Conservation (phyloP, 2,329 filamentous ascomycete species). For the Diaporthe australafricana region DNA sequence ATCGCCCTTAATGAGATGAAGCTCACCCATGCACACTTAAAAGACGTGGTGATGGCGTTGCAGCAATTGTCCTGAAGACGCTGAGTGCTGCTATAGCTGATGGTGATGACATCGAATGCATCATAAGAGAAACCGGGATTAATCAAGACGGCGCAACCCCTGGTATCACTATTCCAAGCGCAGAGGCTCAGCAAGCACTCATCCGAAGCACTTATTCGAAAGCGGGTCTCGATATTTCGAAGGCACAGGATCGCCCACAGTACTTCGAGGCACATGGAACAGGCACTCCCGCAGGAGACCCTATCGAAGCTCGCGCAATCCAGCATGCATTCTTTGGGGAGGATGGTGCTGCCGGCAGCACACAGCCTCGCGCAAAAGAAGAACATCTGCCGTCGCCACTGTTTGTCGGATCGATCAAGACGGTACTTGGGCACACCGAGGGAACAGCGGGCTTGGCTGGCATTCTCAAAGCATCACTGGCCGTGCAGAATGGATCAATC, state of each 20-base stretch:
- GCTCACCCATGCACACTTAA: no score
- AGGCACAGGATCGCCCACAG: constrained; percentile 46
- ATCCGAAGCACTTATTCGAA: constrained; percentile 53
- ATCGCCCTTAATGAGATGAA: no score
- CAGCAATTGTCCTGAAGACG: constrained; percentile 57
- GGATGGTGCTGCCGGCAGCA: no score
- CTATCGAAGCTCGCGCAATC: constrained; percentile 50
- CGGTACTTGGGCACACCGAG: constrained; percentile 58
- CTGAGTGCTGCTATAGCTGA: constrained; percentile 58
- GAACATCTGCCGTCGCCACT: no score
- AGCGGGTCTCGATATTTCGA: constrained; percentile 49
- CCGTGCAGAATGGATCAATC: constrained; percentile 48
- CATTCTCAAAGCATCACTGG: constrained; percentile 50
- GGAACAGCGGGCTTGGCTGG: constrained; percentile 54
- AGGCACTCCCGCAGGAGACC: constrained; percentile 37
- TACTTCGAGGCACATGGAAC: constrained; percentile 55
- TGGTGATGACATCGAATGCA: constrained; percentile 51
- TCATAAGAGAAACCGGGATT: constrained; percentile 54
- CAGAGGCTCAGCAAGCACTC: constrained; percentile 48
- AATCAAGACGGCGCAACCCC: constrained; percentile 51
- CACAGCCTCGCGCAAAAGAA: no score
- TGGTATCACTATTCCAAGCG: constrained; percentile 56
- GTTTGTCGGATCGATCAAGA: no score
- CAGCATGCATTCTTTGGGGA: constrained; percentile 46
- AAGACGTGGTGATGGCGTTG: constrained; percentile 64